A percentile compares a stretch with the other conserved stretches of the same genome.
Conservation (phyloP, 2,329 filamentous ascomycete genomes). For the Falciphora oryzae region DNA sequence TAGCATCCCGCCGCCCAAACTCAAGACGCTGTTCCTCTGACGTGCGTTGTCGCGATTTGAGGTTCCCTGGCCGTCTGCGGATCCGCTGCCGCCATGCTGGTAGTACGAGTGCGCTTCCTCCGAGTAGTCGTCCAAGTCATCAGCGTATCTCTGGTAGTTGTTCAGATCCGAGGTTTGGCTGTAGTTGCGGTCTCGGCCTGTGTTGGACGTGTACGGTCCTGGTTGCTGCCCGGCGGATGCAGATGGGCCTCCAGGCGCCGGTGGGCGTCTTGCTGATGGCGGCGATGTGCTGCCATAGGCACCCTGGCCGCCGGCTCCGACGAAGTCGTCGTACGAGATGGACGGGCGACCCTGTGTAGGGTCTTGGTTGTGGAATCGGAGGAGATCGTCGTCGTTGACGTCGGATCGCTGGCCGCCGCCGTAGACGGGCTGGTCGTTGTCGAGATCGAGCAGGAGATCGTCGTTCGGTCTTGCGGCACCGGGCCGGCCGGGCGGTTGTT, state of each 20-base stretch:
- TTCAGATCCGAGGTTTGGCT: slow-evolving; percentile 76
- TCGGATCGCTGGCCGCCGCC: slow-evolving; percentile 67
- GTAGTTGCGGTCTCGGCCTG: slow-evolving; percentile 45
- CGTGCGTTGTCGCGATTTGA: slow-evolving; percentile 50
- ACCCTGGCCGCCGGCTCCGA: slow-evolving; percentile 53
- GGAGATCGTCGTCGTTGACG: slow-evolving; percentile 66
- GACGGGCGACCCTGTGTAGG: slow-evolving; percentile 68
- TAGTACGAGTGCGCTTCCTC: slow-evolving; percentile 79
- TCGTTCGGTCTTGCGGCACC: slow-evolving; percentile 35
- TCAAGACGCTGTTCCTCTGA: slow-evolving; percentile 83
- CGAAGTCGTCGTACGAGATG: slow-evolving; percentile 90
- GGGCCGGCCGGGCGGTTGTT: slow-evolving; percentile 9
- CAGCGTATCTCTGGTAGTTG: slow-evolving; percentile 88
- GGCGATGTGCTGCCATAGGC: slow-evolving; percentile 15
- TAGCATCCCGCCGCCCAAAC: slow-evolving; percentile 79
- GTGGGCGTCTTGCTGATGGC: slow-evolving; percentile 14
- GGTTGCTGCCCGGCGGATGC: slow-evolving; percentile 20
- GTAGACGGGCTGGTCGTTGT: slow-evolving; percentile 67
- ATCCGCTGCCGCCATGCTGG: slow-evolving; percentile 62
- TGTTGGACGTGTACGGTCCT: slow-evolving; percentile 37
- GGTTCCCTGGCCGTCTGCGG: slow-evolving; percentile 45
- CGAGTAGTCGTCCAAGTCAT: slow-evolving; percentile 75
- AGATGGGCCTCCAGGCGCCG: slow-evolving; percentile 20
- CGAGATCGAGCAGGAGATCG: slow-evolving; percentile 68
- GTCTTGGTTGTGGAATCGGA: slow-evolving; percentile 57